Conservation (phyloP, 768 basidiomycete genomes). For the Psilocybe cubensis region DNA sequence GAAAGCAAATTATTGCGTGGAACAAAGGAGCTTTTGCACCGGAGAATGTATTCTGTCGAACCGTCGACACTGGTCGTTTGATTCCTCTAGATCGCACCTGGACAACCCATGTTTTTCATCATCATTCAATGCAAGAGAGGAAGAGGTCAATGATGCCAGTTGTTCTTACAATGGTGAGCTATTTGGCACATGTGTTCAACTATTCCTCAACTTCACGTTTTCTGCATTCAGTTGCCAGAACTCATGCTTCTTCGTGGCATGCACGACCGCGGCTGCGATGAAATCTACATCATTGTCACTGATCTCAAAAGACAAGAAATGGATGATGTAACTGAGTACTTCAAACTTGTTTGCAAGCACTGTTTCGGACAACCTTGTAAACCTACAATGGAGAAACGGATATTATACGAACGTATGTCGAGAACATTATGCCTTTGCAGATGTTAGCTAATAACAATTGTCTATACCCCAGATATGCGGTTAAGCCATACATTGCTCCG, state of each 20-base stretch:
- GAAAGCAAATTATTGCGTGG: constrained; percentile 58
- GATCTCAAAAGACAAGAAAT: constrained; percentile 80
- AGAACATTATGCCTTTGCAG: constrained; percentile 1
- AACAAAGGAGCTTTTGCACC: constrained; percentile 78
- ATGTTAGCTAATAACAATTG: neutral
- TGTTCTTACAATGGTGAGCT: constrained; percentile 75
- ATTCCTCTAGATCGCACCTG: constrained; percentile 83
- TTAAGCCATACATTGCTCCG: constrained; percentile 67
- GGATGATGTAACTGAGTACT: constrained; percentile 81
- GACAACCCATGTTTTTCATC: constrained; percentile 83
- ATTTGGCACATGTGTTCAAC: neutral
- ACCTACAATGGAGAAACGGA: constrained; percentile 66
- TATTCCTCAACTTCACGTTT: constrained; percentile 1
- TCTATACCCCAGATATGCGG: constrained; percentile 54
- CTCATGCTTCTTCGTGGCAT: constrained; percentile 80
- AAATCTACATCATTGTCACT: constrained; percentile 78
- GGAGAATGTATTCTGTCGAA: constrained; percentile 80
- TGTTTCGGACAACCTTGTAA: constrained; percentile 66
- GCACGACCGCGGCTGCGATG: constrained; percentile 81
- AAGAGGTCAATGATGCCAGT: constrained; percentile 80
- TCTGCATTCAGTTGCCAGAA: constrained; percentile 63
- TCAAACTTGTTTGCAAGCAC: constrained; percentile 71
- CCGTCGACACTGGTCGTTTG: constrained; percentile 76
- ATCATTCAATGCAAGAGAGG: constrained; percentile 73
- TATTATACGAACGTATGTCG: constrained; percentile 71